Evolutionary conservation across 257 asterid species (phyloP), one percentile per base, ranked within the genome.

Genomic region (Henckelia pumila): DNA sequence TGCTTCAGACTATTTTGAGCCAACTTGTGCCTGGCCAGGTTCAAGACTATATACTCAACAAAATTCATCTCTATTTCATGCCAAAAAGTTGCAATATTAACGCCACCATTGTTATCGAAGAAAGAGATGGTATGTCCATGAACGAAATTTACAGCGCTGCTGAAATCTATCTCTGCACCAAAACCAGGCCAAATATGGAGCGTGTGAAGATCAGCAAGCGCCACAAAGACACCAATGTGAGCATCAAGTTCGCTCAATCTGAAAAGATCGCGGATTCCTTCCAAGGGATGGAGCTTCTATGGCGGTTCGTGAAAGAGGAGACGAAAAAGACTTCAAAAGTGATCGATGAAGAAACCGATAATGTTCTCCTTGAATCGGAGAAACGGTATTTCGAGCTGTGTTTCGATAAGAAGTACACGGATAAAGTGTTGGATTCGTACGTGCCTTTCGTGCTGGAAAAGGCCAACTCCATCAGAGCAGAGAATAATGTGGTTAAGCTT

Each of bases 111-210:
- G 63, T 85, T 0, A 79, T 87, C 64, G 95, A 85, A 28, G 91
- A 87, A 66, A 66, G 79, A 21, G 95, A 87, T 63, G 91, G 91
- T 22, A 74, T 89, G 60, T 71, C 88, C 0, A 63, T 8, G 72
- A 89, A 89, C 55, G 89, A 87, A 44, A 57, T 85, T 6, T 89
- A 74, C 66, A 26, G 25, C 61, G 88, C 86, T 32, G 89, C 88
- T 14, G 96, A 89, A 61, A 69, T 52, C 24, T 87, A 85, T 59
- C 82, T 89, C 21, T 87, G 85, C 74, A 32, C 81, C 62, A 83
- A 77, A 65, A 64, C 76, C 68, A 55, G 77, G 7, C 78, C 82
- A 23, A 66, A 77, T 61, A 59, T 87, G 58, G 82, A 74, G 28
- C 81, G 86, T 56, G 72, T 90, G 20, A 88, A 83, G 52, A 66